A percentile compares a stretch with the other conserved stretches of the same genome.
phyloP scores from a whole-genome alignment of 352 stramenopile species.

The Lagenidium sp. region DNA sequence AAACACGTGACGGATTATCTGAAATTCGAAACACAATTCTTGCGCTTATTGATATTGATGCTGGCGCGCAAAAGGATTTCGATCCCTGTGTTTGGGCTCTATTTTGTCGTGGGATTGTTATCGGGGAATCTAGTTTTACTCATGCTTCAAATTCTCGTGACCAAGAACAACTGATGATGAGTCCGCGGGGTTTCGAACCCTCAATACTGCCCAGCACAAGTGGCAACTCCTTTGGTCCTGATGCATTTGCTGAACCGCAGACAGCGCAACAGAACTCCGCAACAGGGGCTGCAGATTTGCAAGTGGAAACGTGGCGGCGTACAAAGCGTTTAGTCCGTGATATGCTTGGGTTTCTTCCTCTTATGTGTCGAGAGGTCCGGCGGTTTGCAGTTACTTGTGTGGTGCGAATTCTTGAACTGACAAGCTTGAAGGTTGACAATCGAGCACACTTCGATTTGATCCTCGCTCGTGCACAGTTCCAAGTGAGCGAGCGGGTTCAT shows the following conservation, averaged over 20 bases:
- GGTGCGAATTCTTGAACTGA: conserved; percentile 59
- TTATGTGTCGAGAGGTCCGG: conserved; percentile 64
- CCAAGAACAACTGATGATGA: conserved; percentile 58
- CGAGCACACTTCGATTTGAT: too few relatives aligned
- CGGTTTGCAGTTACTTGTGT: conserved; percentile 76
- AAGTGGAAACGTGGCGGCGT: conserved; percentile 59
- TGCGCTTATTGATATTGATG: conserved; percentile 62
- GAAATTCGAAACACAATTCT: conserved; percentile 51
- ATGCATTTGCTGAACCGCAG: too few relatives aligned
- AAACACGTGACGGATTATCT: conserved; percentile 21
- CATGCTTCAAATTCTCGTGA: neutral
- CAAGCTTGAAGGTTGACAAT: too few relatives aligned
- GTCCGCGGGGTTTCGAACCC: conserved; percentile 31
- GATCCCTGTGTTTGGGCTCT: conserved; percentile 66
- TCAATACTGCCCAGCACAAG: conserved; percentile 5
- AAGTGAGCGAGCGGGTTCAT: conserved; percentile 16
- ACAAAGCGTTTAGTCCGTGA: conserved; percentile 63
- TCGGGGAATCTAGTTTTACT: conserved; percentile 54
- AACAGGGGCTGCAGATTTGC: conserved; percentile 19
- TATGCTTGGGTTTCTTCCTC: conserved; percentile 47
- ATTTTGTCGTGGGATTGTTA: conserved; percentile 70
- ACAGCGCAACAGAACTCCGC: conserved; percentile 15
- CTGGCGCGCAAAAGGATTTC: conserved; percentile 24
- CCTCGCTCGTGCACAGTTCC: conserved; percentile 32
- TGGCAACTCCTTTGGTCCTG: conserved; percentile 2